A percentile compares a stretch with the other conserved stretches of the same genome.
Evolutionary conservation across 2,329 filamentous ascomycete species (phyloP).

Genomic region (Raffaelea deltoideospora): DNA sequence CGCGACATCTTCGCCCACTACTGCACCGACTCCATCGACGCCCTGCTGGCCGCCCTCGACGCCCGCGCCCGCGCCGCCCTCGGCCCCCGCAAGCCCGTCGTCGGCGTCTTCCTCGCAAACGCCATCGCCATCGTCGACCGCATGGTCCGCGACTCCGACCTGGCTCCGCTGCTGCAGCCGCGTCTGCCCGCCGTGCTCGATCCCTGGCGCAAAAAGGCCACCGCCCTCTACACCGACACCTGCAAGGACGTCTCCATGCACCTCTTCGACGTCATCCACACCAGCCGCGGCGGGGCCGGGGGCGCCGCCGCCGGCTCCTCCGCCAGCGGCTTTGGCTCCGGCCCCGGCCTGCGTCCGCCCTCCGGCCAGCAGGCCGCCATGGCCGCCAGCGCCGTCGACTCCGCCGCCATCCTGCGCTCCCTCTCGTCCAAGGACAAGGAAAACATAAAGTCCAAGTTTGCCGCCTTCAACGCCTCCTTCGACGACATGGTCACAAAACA

Average conservation of each 20-base stretch:
- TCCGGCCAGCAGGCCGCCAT: constrained; percentile 45
- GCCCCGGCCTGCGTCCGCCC: constrained; percentile 37
- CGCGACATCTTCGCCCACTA: constrained; percentile 82
- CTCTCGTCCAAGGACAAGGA: constrained; percentile 87
- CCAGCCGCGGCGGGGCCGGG: constrained; percentile 43
- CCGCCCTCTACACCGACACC: constrained; percentile 64
- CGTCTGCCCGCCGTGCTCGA: constrained; percentile 52
- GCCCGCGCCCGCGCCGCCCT: constrained; percentile 56
- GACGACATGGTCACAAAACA: constrained; percentile 77
- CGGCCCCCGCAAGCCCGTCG: constrained; percentile 60
- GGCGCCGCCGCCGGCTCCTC: constrained; percentile 20
- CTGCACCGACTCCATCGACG: constrained; percentile 74
- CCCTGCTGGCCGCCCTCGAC: constrained; percentile 60
- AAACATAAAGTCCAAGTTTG: constrained; percentile 90
- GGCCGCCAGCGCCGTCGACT: constrained; percentile 49
- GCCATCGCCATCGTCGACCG: constrained; percentile 72
- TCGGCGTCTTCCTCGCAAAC: constrained; percentile 86
- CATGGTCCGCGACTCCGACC: constrained; percentile 67
- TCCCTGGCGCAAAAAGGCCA: constrained; percentile 75
- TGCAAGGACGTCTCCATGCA: constrained; percentile 80
- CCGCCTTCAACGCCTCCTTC: constrained; percentile 77
- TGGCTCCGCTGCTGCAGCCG: constrained; percentile 54
- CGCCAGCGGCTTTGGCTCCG: constrained; percentile 20
- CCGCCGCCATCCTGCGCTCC: constrained; percentile 67
- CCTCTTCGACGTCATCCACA: constrained; percentile 85